phyloP scores from a whole-genome alignment of 768 basidiomycete species.

The Calocera cornea region DNA sequence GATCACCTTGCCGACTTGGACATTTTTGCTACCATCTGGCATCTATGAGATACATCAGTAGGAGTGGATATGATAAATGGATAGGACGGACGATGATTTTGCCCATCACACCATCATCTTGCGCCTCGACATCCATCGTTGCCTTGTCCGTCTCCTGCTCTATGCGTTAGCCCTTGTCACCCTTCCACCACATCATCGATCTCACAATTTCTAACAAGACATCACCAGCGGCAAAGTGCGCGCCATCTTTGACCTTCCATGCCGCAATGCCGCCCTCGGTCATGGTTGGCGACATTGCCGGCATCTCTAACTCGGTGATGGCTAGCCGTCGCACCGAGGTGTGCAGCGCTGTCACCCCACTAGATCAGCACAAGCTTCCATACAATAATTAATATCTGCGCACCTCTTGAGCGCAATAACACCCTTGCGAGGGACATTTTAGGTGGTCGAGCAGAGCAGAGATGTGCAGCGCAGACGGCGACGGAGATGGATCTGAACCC shows the following conservation, averaged over 20 bases:
- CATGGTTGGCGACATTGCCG: slow-evolving; percentile 96
- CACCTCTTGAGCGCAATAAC: slow-evolving; percentile 1
- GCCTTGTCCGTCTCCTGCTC: slow-evolving; percentile 84
- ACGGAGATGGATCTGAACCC: neutral
- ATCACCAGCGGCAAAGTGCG: slow-evolving; percentile 65
- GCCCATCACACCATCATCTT: slow-evolving; percentile 87
- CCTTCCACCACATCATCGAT: slow-evolving; percentile 13
- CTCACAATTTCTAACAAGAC: slow-evolving; percentile 80
- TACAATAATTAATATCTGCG: neutral
- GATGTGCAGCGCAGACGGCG: neutral
- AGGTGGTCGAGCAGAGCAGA: neutral
- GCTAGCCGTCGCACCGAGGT: slow-evolving; percentile 39
- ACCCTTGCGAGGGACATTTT: neutral
- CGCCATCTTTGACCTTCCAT: slow-evolving; percentile 85
- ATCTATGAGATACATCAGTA: slow-evolving; percentile 31
- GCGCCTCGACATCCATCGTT: slow-evolving; percentile 96
- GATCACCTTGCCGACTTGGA: slow-evolving; percentile 78
- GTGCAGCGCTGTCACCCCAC: slow-evolving; percentile 37
- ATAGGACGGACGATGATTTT: slow-evolving; percentile 80
- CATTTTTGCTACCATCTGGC: slow-evolving; percentile 66
- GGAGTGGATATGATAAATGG: neutral
- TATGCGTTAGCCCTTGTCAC: slow-evolving; percentile 13
- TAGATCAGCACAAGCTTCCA: neutral
- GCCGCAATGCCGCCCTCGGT: slow-evolving; percentile 81
- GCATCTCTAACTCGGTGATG: slow-evolving; percentile 72